Conservation (phyloP, 495 filamentous ascomycete species). For the Xylaria castorea region DNA sequence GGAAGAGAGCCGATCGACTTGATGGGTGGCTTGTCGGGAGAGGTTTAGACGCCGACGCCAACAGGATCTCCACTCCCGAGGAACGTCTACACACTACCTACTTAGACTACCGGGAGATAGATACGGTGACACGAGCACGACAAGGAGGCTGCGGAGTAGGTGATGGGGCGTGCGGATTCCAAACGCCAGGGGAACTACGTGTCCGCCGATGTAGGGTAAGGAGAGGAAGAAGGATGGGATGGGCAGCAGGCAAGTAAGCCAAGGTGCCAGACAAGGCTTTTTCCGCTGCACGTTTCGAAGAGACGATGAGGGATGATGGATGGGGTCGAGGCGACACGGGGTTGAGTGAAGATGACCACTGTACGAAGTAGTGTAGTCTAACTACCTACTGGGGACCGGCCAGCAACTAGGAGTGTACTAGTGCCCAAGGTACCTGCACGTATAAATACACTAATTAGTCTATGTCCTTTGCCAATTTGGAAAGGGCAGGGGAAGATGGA, state of each 20-base stretch:
- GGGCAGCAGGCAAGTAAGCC: background rate
- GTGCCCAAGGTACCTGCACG: background rate
- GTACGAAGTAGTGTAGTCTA: too few relatives aligned
- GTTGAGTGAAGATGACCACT: conserved; percentile 16
- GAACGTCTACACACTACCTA: conserved; percentile 7
- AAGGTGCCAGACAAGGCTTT: conserved; percentile 24
- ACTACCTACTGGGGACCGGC: conserved; percentile 1
- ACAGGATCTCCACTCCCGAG: conserved; percentile 16
- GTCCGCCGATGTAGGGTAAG: background rate
- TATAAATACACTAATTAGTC: background rate
- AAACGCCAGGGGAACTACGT: conserved; percentile 1
- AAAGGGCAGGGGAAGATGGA: conserved; percentile 3
- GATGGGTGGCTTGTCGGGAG: conserved; percentile 5
- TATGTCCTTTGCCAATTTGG: conserved; percentile 10
- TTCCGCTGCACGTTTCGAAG: conserved; percentile 22
- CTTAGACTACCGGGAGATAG: conserved; percentile 1
- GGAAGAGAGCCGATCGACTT: conserved; percentile 2
- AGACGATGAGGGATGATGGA: conserved; percentile 26
- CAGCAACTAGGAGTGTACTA: background rate
- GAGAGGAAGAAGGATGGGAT: conserved; percentile 6
- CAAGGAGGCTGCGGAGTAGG: conserved; percentile 3
- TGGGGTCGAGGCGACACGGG: conserved; percentile 19
- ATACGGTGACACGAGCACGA: conserved; percentile 7
- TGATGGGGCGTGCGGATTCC: background rate
- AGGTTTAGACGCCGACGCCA: conserved; percentile 19